Base-by-base conservation (phyloP, 1,284 basidiomycete genomes). In the Microbotryum saponariae region DNA sequence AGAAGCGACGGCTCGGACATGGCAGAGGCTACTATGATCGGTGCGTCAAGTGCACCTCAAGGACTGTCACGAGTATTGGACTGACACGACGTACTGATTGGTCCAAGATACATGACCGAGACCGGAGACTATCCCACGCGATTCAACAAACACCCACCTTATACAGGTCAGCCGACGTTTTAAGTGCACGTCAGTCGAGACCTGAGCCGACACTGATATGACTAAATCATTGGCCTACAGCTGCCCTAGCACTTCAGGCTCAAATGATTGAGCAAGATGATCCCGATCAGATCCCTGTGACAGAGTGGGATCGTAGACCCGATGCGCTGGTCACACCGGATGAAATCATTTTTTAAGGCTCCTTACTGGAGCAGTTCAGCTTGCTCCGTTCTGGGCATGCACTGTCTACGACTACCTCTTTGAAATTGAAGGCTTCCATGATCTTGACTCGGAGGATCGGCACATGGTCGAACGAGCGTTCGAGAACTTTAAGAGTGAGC, bases 21-120 rank as follows among this genome's bases (percentile, higher is more conserved):
- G 77, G 77, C 21, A 70, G 75, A 50, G 77, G 77, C 1, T 77
- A 77, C 71, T 77, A 77, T 62, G 77, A 77, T 62, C 73, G 75
- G 37, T 76, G 37, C 23, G 46, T 49, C 33, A 10, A 12, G 27
- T 7, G 25, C 33, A 10, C 25, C 31, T 53, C 51, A n/a, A 29
- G n/a, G 8, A 23, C 9, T 6, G 25, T 18, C 25, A n/a, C 76
- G 61, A 54, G 75, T 44, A 57, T 66, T 12, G 61, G 62, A 18
- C 63, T 69, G 50, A 61, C 64, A 50, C 9, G 8, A 31, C 29
- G 29, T 31, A 31, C 29, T 31, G 29, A 31, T 1, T 31, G 31
- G 31, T 2, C 6, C 2, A 51, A 58, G 29, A n/a, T 60, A 51
- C 37, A 61, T 44, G 29, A 37, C 47, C 25, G 20, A 48, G 16